A percentile compares a stretch with the other conserved stretches of the same genome.
Conservation (phyloP, 2,329 filamentous ascomycete species). For the Sporothrix variecibatus region DNA sequence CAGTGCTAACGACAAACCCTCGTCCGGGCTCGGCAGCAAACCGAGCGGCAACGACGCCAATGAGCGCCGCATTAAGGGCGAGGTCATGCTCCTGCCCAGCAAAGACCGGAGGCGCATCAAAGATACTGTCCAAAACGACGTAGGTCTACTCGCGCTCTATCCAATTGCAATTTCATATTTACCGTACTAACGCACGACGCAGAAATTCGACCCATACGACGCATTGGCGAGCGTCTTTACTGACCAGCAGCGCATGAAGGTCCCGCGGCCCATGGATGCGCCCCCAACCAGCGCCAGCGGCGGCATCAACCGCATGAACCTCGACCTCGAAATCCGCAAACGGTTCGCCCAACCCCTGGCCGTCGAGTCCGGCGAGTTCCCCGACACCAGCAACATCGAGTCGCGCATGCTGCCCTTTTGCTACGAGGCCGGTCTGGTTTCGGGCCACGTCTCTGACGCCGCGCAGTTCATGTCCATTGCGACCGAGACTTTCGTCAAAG, state of each 20-base stretch:
- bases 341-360: slow-evolving; percentile 65
- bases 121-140: slow-evolving; percentile 63
- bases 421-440: slow-evolving; percentile 64
- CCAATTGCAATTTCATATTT: not conserved
- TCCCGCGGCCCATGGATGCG: slow-evolving; percentile 54
- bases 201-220: slow-evolving; percentile 58
- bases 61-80: slow-evolving; percentile 65
- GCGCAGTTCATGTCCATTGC: slow-evolving; percentile 66
- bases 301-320: slow-evolving; percentile 76
- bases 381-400: slow-evolving; percentile 64
- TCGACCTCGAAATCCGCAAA: slow-evolving; percentile 68
- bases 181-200: not conserved
- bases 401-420: slow-evolving; percentile 68
- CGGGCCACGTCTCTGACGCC: slow-evolving; percentile 61
- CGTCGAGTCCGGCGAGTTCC: slow-evolving; percentile 69
- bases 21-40: slow-evolving; percentile 58
- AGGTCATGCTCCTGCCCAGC: slow-evolving; percentile 70
- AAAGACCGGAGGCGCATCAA: slow-evolving; percentile 68
- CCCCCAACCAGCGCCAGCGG: slow-evolving; percentile 63
- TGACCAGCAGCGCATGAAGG: slow-evolving; percentile 51
- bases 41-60: slow-evolving; percentile 65
- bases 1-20: slow-evolving; percentile 69
- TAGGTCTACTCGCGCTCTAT: slow-evolving; percentile 41
- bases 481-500: slow-evolving; percentile 68
- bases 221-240: slow-evolving; percentile 54